Base-by-base conservation (phyloP, 352 stramenopile species). In the Phytophthora tentaculata region DNA sequence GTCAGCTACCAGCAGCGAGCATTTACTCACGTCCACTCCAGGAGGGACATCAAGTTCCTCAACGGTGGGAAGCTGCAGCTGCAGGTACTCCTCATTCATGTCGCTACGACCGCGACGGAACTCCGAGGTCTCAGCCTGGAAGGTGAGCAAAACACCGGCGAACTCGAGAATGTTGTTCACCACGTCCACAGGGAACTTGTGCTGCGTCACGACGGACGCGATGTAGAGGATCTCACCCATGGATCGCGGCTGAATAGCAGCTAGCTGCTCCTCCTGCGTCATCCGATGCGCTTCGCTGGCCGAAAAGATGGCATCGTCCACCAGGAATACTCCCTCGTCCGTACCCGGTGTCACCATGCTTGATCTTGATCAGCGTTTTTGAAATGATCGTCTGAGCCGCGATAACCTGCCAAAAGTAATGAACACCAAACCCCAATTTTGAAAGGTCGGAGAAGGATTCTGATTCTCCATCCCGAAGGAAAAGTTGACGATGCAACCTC, bases 71-170 rank as follows among this genome's bases (percentile, higher is more conserved):
- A 90, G 43, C 19, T 73, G 59, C 51, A 89, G 58, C 37, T 63
- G 53, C 55, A 90, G 20, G 59, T 91, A 93, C 13, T 86, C 71
- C 13, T 87, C 71, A 32, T 91, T 81, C 79, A 88, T 87, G 53
- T 89, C 54, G 35, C 57, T 61, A 12, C 37, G 55, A 8, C 76
- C 83, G 22, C 56, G 51, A n/a, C 47, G 58, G 3, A 66, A 45
- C 48, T 82, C 73, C 0, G 57, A 57, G 5, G 74, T 86, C 26
- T 81, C 64, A 0, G 58, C 58, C 39, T 89, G 67, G 55, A 91
- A 86, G 5, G 69, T 66, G 16, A 91, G 55, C 6, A 85, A 26
- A 26, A 90, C 74, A 28, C 80, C 85, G 0, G 85, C 83, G 28
- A 88, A 79, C 45, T 76, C 70, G 14, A 91, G 75, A 37, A 91